Evolutionary conservation across 1,139 yeast genomes (phyloP), one percentile per base, ranked within the genome.

Genomic region (Williopsis jadinii): DNA sequence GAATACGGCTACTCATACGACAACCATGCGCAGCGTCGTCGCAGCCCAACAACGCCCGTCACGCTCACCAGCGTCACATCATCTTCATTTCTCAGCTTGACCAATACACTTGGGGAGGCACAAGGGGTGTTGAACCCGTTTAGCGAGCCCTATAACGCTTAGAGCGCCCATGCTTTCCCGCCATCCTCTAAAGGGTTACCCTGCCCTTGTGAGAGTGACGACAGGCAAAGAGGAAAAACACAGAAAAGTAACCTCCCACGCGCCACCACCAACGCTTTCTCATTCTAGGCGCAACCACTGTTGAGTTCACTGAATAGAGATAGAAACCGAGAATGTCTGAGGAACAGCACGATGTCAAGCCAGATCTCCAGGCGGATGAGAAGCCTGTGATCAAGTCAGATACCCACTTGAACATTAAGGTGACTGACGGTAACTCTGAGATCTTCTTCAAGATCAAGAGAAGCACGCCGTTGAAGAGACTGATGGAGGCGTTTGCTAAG

Each of bases 401-500:
- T 58, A 74, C 82, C 32, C 97, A 88, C 67, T 84, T 92, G 65
- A 88, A 87, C 70, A 71, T 92, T 66, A 88, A 87, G 67, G 98
- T 92, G 40, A 82, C 95, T 38, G 97, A 92, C 63, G 95, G 95
- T 38, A 74, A 81, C 41, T 84, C 95, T 31, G 98, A 94, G 64
- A 92, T 94, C 51, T 90, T 84, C 65, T 94, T 94, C 80, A 90
- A 92, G 66, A 90, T 94, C 66, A 90, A 90, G 69, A 77, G 87
- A 64, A 75, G 90, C 42, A 94, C 98, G 6, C 95, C 94, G 36
- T 73, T 94, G 73, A 85, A 80, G 65, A 85, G 95, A 69, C 79
- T 94, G 55, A 92, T 94, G 90, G 97, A 92, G 59, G 96, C 97
- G 8, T 94, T 90, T 63, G 94, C 97, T 63, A 90, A 90, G 68